A percentile compares a stretch with the other conserved stretches of the same genome.
Conservation (phyloP, 306 rosid species). For the Parietaria judaica region DNA sequence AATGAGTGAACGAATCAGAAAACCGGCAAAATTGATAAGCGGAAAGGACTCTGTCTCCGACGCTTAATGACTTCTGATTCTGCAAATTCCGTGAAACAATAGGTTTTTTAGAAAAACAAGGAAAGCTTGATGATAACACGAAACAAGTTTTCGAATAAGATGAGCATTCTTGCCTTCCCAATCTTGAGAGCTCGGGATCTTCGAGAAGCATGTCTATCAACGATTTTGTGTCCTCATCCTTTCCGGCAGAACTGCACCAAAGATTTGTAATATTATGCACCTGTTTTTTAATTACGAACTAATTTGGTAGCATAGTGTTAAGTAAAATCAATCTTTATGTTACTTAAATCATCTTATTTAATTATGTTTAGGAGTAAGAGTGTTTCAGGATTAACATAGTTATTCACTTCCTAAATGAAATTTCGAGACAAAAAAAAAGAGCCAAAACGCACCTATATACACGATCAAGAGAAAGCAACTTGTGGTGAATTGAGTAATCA, state of each 20-base stretch:
- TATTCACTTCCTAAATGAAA: neutral
- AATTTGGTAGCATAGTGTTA: no score
- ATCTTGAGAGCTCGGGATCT: conserved; percentile 76
- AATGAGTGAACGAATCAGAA: neutral
- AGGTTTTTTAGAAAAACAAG: conserved; percentile 5
- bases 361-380: no score
- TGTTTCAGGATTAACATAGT: neutral
- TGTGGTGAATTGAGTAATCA: conserved; percentile 62
- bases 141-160: neutral
- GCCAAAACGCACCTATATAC: conserved; percentile 38
- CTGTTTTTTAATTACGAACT: no score
- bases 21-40: conserved; percentile 1
- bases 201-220: conserved; percentile 77
- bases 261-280: no score
- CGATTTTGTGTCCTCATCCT: conserved; percentile 32
- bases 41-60: neutral
- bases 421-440: conserved; percentile 5
- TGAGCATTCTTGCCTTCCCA: conserved; percentile 62
- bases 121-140: neutral
- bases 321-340: no score
- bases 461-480: conserved; percentile 59
- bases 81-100: conserved; percentile 27
- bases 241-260: conserved; percentile 32
- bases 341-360: neutral
- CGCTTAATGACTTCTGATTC: conserved; percentile 58